Percentiles rank a stretch among this genome's conserved stretches.
These are phyloP conservation scores for Komagataella kurtzmanii DNA, from an alignment of 805 yeast genomes.

Conservation along the genomic window DNA sequence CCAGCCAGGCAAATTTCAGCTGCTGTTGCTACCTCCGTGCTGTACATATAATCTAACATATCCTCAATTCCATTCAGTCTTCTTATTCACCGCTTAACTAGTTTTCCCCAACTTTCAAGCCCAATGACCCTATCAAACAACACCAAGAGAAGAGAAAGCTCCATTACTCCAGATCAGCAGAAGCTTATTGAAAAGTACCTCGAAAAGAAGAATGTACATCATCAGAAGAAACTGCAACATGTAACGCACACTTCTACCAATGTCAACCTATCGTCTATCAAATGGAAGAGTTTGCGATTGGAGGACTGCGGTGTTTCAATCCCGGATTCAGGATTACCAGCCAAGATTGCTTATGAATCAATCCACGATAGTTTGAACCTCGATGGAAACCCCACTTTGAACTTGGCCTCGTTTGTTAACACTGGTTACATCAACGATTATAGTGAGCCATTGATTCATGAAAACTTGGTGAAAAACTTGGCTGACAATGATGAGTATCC, in stretches of 20 bases:
- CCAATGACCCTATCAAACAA: not conserved
- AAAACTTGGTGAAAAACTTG: slow-evolving; percentile 73
- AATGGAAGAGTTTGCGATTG: not conserved
- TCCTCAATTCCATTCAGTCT: no score
- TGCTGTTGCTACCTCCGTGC: no score
- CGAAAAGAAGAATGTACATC: not conserved
- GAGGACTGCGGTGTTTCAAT: slow-evolving; percentile 13
- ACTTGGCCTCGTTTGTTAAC: slow-evolving; percentile 83
- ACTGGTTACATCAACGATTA: slow-evolving; percentile 42
- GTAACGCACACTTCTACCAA: not conserved
- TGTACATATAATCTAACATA: no score
- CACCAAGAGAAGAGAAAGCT: not conserved
- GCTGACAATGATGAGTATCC: slow-evolving; percentile 95
- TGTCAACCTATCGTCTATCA: not conserved
- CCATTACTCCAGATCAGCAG: not conserved
- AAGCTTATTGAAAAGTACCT: not conserved
- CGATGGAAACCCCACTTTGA: slow-evolving; percentile 76
- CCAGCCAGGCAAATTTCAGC: not conserved
- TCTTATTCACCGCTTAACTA: no score
- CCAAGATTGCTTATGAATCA: slow-evolving; percentile 42
- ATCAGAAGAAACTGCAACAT: not conserved
- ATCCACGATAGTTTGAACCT: slow-evolving; percentile 63
- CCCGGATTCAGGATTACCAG: slow-evolving; percentile 41
- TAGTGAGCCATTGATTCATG: slow-evolving; percentile 40
- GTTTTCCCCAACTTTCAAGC: not conserved